Conservation (phyloP, 345 rosid genomes). For the Combretum micranthum region DNA sequence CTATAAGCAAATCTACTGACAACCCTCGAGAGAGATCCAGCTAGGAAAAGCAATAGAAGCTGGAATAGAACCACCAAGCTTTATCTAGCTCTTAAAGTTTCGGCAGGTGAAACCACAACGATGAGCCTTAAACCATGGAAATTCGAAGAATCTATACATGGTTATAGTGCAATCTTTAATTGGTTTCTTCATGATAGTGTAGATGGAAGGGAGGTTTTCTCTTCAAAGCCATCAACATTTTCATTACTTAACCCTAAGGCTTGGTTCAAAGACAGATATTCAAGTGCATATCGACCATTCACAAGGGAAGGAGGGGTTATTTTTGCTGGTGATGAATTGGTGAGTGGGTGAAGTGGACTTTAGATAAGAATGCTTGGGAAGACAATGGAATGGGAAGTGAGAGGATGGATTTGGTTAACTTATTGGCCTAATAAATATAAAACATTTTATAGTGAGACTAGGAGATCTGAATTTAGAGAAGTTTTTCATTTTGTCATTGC, state of each 20-base stretch:
- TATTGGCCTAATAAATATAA: constrained; percentile 88
- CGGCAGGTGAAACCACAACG: constrained; percentile 55
- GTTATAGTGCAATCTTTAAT: constrained; percentile 49
- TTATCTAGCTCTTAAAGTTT: constrained; percentile 51
- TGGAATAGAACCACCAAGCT: constrained; percentile 63
- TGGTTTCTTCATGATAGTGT: constrained; percentile 84
- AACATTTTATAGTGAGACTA: constrained; percentile 64
- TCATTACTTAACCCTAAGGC: constrained; percentile 61
- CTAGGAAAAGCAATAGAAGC: constrained; percentile 46
- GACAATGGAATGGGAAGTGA: constrained; percentile 75
- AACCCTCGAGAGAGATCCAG: constrained; percentile 53
- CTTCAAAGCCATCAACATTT: constrained; percentile 61
- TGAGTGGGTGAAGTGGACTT: constrained; percentile 60
- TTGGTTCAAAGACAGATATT: constrained; percentile 76
- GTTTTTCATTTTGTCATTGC: constrained; percentile 42
- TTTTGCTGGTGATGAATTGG: constrained; percentile 82
- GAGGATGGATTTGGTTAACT: constrained; percentile 83
- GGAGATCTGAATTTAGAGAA: constrained; percentile 72
- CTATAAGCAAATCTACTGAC: constrained; percentile 68
- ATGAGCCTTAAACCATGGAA: constrained; percentile 78
- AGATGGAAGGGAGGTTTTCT: constrained; percentile 76
- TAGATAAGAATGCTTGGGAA: constrained; percentile 56
- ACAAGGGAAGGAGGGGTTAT: constrained; percentile 80
- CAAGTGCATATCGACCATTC: constrained; percentile 67
- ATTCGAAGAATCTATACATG: constrained; percentile 66